Evolutionary conservation across 2,329 filamentous ascomycete genomes (phyloP).

Genomic region (Alternaria infectoria): DNA sequence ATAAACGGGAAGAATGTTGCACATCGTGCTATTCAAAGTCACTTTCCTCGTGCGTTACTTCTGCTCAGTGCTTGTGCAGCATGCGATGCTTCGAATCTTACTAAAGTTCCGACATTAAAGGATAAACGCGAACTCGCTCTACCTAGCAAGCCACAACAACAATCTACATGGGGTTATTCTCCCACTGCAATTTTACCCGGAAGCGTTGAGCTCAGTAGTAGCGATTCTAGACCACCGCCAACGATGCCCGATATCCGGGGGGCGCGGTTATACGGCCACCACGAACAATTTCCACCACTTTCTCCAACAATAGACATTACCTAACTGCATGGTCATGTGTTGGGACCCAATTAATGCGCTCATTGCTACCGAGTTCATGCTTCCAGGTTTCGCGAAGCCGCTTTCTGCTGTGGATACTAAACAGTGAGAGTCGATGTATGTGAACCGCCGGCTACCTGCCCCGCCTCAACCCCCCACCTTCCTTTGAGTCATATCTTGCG

Average conservation of each 20-base stretch:
- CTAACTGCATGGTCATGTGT: background rate
- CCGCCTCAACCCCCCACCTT: background rate
- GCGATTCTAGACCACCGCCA: background rate
- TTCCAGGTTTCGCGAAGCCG: background rate
- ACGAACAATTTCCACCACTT: background rate
- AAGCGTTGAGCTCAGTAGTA: background rate
- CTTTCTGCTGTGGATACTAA: background rate
- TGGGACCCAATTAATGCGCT: background rate
- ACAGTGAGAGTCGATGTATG: background rate
- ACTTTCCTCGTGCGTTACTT: background rate
- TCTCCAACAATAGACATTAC: background rate
- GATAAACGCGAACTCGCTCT: background rate
- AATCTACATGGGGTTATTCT: background rate
- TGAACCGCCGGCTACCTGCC: background rate
- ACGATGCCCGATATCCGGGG: background rate
- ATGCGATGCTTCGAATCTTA: background rate
- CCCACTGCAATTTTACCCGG: background rate
- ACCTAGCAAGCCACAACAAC: background rate
- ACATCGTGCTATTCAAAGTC: background rate
- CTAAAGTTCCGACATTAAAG: background rate
- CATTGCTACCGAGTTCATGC: background rate
- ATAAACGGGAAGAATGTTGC: background rate
- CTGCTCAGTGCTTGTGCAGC: background rate
- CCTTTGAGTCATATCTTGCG: background rate
- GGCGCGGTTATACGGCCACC: background rate